Evolutionary conservation across 345 rosid species (phyloP), one percentile per base, ranked within the genome.

Genomic region (Citrus sinensis): DNA sequence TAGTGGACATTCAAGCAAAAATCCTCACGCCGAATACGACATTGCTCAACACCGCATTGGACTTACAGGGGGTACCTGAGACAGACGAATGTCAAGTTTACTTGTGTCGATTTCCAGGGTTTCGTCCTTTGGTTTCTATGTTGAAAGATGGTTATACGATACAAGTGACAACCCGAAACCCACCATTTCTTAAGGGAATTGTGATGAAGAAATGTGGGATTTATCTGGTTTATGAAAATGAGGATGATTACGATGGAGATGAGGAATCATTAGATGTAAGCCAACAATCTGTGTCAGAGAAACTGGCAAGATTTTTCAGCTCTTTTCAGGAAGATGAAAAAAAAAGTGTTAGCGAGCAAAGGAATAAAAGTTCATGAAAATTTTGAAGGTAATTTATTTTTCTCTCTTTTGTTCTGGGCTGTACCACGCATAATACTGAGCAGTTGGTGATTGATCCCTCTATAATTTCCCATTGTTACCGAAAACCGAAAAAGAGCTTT

Each of bases 21-120:
- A 67, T 93, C 51, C 78, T 78, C 9, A 37, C 86, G 42, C 83
- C 63, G 51, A 83, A 65, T 6, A 8, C 0, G 1, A 1, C 32
- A 0, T 0, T 59, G 68, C 10, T 0, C 56, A 66, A 25, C 19
- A 79, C 81, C 37, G 0, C 78, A 30, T 77, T 91, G 81, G 0
- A 70, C 40, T 73, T 93, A 22, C 37, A 1, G 59, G 96, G 96
- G 71, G 86, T 92, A 59, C 92, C 94, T 0, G 80, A 64, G 37
- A 80, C 85, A 25, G 75, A 82, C 61, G 66, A 76, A 32, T 88
- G 88, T 78, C 91, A 92, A 37, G 83, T 93, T 39, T 82, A 87
- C 88, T 65, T 92, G 58, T 82, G 88, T 76, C 82, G 93, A 9
- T 91, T 78, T 82, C 71, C 89, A 2, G 79, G 55, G 17, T 13